Evolutionary conservation across 2,329 filamentous ascomycete species (phyloP).

Genomic region (Dothidotthia symphoricarpi): DNA sequence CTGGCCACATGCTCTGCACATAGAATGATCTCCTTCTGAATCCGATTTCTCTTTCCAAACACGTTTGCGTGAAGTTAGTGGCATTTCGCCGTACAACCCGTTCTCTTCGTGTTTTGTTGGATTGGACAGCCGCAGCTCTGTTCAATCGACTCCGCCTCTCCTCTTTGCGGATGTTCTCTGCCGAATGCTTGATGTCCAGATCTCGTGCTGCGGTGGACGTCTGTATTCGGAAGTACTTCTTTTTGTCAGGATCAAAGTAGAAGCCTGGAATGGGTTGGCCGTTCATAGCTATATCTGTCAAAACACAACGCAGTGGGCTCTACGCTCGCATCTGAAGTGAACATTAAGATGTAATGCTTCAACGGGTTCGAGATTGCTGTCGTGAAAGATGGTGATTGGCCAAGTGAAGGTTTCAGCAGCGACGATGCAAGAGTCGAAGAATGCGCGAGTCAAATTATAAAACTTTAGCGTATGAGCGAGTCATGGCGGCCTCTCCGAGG

Average conservation of each 20-base stretch:
- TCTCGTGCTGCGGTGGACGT: constrained; percentile 35
- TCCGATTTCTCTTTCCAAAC: constrained; percentile 32
- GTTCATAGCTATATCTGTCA: constrained; percentile 33
- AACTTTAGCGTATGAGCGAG: constrained; percentile 2
- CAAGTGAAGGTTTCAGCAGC: no score
- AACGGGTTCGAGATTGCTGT: background rate
- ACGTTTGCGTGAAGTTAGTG: constrained; percentile 16
- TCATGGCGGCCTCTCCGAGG: constrained; percentile 8
- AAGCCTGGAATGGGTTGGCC: constrained; percentile 49
- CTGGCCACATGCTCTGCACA: constrained; percentile 23
- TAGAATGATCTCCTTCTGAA: constrained; percentile 16
- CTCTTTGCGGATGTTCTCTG: constrained; percentile 42
- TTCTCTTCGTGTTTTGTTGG: constrained; percentile 20
- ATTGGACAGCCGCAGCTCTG: constrained; percentile 6
- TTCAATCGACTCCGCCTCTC: constrained; percentile 26
- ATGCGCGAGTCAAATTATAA: no score
- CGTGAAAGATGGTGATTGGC: no score
- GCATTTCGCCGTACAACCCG: constrained; percentile 23
- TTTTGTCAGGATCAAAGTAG: constrained; percentile 50
- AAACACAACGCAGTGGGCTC: background rate
- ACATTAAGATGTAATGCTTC: no score
- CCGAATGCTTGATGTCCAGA: constrained; percentile 42
- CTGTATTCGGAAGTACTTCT: constrained; percentile 52
- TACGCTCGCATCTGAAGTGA: no score
- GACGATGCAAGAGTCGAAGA: no score